Percentiles rank a stretch among this genome's conserved stretches.
Evolutionary conservation across 139 green algal genomes (phyloP).

Genomic region (Haematococcus sp.): DNA sequence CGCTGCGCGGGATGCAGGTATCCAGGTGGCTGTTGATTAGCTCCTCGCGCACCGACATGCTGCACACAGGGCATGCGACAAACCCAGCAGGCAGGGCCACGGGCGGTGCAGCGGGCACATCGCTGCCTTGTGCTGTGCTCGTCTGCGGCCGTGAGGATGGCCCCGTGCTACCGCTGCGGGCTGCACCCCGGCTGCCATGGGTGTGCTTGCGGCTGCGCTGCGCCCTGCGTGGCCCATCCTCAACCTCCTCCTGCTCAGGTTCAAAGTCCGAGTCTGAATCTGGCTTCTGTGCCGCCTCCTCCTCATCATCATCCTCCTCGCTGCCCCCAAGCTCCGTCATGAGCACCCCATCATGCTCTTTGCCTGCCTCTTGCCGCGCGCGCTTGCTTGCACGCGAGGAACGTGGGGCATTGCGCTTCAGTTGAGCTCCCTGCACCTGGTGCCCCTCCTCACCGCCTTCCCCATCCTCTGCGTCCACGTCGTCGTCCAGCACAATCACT

Average conservation of each 20-base stretch:
- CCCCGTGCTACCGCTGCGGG: neutral
- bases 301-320: too few relatives aligned
- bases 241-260: neutral
- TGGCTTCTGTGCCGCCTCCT: too few relatives aligned
- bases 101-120: neutral
- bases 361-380: neutral
- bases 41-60: neutral
- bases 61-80: constrained; percentile 3
- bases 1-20: neutral
- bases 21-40: neutral
- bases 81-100: neutral
- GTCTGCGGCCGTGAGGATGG: neutral
- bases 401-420: too few relatives aligned
- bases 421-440: too few relatives aligned
- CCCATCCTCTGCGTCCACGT: too few relatives aligned
- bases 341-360: neutral
- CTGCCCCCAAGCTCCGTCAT: neutral
- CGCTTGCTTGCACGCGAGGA: neutral
- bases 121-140: neutral
- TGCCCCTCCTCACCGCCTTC: too few relatives aligned
- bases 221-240: neutral
- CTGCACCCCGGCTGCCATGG: too few relatives aligned
- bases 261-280: neutral
- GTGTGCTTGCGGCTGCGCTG: neutral
- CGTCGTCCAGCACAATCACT: too few relatives aligned